Base-by-base conservation (phyloP, 2,329 filamentous ascomycete species). In the Cytospora piceae region DNA sequence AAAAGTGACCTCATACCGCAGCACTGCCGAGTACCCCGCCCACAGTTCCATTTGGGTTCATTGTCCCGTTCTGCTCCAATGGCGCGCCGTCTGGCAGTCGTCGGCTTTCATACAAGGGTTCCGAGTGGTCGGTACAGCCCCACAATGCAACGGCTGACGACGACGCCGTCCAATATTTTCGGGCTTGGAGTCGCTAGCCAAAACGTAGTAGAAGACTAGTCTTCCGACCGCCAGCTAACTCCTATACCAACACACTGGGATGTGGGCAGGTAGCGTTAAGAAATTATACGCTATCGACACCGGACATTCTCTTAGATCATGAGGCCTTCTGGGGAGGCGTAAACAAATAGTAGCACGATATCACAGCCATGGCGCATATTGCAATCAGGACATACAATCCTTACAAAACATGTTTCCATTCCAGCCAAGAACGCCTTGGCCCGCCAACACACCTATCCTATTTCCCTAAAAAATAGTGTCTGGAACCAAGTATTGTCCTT, bases 391-490 rank as follows among this genome's bases (percentile, higher is more conserved):
- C 54, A 37, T n/a, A 51, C n/a, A 20, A 24, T 22, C 7, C 37
- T 63, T 57, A 57, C 29, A 63, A 63, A 57, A 57, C 53, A 63
- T 65, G 34, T 65, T 61, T 65, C 58, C 59, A 65, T 65, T 65
- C 14, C 64, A 73, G 74, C 71, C 72, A 70, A 68, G 70, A 72
- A 73, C 71, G 65, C 64, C 64, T 58, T 46, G 54, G 64, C 58
- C 58, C 54, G 53, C 63, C 39, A 37, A 37, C 34, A 32, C 55
- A 56, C 58, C 49, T 56, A 58, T 17, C 58, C 58, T 62, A 65
- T 65, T 58, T 34, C 54, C 53, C 15, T 29, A n/a, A 60, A 57
- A 24, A 57, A 39, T 34, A 39, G 46, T 46, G 32, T 52, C 32
- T 56, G 54, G 53, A 39, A 58, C 49, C 64, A 65, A 60, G 64